A percentile compares a stretch with the other conserved stretches of the same genome.
phyloP scores from a whole-genome alignment of 345 rosid species.

The Lumnitzera racemosa region DNA sequence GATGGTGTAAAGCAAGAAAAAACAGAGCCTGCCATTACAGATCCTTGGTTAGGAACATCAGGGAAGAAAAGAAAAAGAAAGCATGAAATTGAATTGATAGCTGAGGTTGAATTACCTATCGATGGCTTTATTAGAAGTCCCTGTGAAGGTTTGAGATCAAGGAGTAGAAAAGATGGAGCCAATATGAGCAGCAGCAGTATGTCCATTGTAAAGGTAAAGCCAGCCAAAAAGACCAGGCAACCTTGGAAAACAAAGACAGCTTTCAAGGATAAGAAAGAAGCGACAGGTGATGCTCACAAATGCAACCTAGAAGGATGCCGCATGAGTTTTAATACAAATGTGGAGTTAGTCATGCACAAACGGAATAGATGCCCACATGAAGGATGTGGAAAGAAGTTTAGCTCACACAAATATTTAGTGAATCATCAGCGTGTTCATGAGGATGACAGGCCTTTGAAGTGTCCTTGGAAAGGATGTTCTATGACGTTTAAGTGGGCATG shows the following conservation, averaged over 20 bases:
- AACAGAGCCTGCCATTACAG: constrained; percentile 14
- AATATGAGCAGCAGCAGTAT: constrained; percentile 17
- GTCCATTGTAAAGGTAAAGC: constrained; percentile 19
- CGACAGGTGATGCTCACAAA: constrained; percentile 25
- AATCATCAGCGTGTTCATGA: constrained; percentile 90
- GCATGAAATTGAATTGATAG: constrained; percentile 35
- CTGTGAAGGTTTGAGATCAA: constrained; percentile 95
- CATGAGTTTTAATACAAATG: constrained; percentile 73
- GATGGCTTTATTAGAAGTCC: constrained; percentile 76
- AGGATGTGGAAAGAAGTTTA: constrained; percentile 78
- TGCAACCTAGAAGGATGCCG: constrained; percentile 82
- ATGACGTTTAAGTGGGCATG: constrained; percentile 98
- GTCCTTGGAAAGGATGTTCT: constrained; percentile 88
- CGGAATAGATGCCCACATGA: constrained; percentile 69
- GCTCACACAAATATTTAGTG: constrained; percentile 71
- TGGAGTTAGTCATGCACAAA: constrained; percentile 57
- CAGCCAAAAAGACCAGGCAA: constrained; percentile 29
- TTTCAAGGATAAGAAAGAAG: constrained; percentile 24
- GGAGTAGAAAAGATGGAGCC: constrained; percentile 35
- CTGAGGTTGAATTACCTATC: constrained; percentile 21
- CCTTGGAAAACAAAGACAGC: constrained; percentile 8
- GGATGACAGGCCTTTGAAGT: constrained; percentile 75
- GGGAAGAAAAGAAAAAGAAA: constrained; percentile 46
- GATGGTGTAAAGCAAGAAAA: constrained; percentile 14
- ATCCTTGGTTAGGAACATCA: constrained; percentile 9